Base-by-base conservation (phyloP, 2,329 filamentous ascomycete species). In the Curvularia spicifera region DNA sequence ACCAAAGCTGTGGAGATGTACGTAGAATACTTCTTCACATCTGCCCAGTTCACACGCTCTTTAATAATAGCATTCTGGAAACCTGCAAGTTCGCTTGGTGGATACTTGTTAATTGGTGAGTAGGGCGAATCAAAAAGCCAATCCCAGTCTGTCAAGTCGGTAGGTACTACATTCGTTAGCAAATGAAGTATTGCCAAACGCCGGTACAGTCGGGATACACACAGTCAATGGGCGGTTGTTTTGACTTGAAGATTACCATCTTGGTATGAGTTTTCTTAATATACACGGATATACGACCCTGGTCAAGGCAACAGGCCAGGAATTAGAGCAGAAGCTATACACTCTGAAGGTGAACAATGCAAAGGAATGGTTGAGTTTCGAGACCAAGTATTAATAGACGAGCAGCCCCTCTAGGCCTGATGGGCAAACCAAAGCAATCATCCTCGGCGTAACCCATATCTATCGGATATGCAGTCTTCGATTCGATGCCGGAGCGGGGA, bases 1-100 rank as follows among this genome's bases (percentile, higher is more conserved):
- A 82, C 80, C 12, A 90, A 77, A 0, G 85, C 84, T 0, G 87
- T 89, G 0, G 86, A 88, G 12, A 90, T 79, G 58, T 83, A 79
- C 0, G 82, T 87, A 0, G 85, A 82, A 48, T 82, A 81, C 4
- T 80, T 76, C 65, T 86, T 88, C 39, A 89, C 80, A 31, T 87
- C 76, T n/a, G 76, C 73, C 78, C 83, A 89, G 56, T 80, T 81
- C 26, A 90, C 77, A 13, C 83, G 81, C 56, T 87, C 83, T 59
- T 84, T 83, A 0, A 86, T 89, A 7, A 79, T 74, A 4, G 83
- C 86, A 73, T 90, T 85, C 22, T 82, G 82, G 70, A 83, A 87
- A 10, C 83, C 83, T 15, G 78, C 79, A 44, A 85, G 77, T 33
- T 80, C 69, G 28, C 70, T 67, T 18, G 74, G 67, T 1, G 73